phyloP scores from a whole-genome alignment of 1,284 basidiomycete species.

The Leucoagaricus sp. region DNA sequence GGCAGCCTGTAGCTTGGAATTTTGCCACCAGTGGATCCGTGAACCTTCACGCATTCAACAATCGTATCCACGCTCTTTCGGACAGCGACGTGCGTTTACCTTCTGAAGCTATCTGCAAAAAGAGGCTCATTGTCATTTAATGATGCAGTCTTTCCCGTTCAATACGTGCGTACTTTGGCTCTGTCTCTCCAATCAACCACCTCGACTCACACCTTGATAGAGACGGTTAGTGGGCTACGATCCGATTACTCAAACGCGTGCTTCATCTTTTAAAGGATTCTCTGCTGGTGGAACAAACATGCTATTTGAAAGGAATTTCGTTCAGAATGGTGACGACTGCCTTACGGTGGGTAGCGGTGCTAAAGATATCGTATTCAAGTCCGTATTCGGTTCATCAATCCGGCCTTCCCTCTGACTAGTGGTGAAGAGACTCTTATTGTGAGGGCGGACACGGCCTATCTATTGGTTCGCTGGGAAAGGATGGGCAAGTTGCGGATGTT shows the following conservation, averaged over 20 bases:
- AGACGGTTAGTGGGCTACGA: constrained; percentile 31
- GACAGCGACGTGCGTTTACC: constrained; percentile 32
- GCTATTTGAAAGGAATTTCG: constrained; percentile 57
- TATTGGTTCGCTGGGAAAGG: constrained; percentile 58
- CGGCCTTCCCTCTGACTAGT: background rate
- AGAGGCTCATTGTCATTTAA: background rate
- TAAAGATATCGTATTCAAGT: constrained; percentile 58
- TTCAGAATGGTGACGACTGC: constrained; percentile 65
- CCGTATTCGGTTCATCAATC: background rate
- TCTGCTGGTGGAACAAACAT: constrained; percentile 57
- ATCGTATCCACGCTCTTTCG: constrained; percentile 53
- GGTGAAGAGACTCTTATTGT: constrained; percentile 47
- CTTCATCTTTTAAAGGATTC: constrained; percentile 44
- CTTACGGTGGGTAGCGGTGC: constrained; percentile 58
- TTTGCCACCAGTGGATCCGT: constrained; percentile 52
- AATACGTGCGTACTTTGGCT: constrained; percentile 49
- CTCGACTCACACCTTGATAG: constrained; percentile 20
- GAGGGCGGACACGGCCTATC: constrained; percentile 63
- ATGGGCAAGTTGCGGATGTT: constrained; percentile 52
- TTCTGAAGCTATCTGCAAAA: constrained; percentile 9
- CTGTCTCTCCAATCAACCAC: background rate
- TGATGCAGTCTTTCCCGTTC: constrained; percentile 54
- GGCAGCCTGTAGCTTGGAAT: constrained; percentile 58
- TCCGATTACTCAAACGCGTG: background rate
- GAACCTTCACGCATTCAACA: constrained; percentile 55